Percentiles rank a stretch among this genome's conserved stretches.
Conservation (phyloP, 2,329 filamentous ascomycete genomes). For the Aphanoascus verrucosus region DNA sequence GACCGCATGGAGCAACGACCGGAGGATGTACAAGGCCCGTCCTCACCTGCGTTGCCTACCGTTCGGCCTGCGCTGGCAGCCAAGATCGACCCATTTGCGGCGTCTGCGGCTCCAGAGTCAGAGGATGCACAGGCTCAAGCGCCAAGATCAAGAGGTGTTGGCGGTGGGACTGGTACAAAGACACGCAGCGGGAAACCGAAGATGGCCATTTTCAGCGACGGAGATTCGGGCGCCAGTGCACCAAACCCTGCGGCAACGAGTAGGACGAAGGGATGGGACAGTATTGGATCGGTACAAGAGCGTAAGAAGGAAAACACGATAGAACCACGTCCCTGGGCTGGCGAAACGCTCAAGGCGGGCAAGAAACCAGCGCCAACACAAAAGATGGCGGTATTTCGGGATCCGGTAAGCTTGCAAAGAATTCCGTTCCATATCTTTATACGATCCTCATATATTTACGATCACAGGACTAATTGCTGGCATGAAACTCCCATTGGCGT, state of each 20-base stretch:
- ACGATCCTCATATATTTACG: slow-evolving; percentile 64
- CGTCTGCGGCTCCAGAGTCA: slow-evolving; percentile 40
- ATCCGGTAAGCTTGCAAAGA: slow-evolving; percentile 63
- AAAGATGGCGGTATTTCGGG: slow-evolving; percentile 90
- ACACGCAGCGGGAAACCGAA: slow-evolving; percentile 65
- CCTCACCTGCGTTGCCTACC: slow-evolving; percentile 75
- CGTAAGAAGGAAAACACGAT: slow-evolving; percentile 88
- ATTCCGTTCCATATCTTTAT: slow-evolving; percentile 28
- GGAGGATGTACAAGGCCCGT: slow-evolving; percentile 53
- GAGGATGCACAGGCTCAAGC: slow-evolving; percentile 49
- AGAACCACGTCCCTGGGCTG: slow-evolving; percentile 80
- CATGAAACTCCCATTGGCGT: slow-evolving; percentile 25
- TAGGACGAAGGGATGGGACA: slow-evolving; percentile 73
- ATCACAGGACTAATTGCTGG: slow-evolving; percentile 86
- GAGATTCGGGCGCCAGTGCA: slow-evolving; percentile 49
- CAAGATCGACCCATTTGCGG: slow-evolving; percentile 70
- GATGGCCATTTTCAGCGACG: slow-evolving; percentile 82
- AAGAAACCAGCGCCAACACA: slow-evolving; percentile 65
- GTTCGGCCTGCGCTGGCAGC: slow-evolving; percentile 73
- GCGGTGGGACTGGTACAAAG: slow-evolving; percentile 32
- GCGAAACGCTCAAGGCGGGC: slow-evolving; percentile 78
- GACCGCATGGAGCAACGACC: slow-evolving; percentile 60
- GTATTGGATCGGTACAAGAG: slow-evolving; percentile 72
- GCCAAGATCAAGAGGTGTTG: slow-evolving; percentile 44
- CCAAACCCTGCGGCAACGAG: slow-evolving; percentile 45